These are phyloP conservation scores for Amanita fuliginea DNA, from an alignment of 768 basidiomycete species.

Conservation along the genomic window DNA sequence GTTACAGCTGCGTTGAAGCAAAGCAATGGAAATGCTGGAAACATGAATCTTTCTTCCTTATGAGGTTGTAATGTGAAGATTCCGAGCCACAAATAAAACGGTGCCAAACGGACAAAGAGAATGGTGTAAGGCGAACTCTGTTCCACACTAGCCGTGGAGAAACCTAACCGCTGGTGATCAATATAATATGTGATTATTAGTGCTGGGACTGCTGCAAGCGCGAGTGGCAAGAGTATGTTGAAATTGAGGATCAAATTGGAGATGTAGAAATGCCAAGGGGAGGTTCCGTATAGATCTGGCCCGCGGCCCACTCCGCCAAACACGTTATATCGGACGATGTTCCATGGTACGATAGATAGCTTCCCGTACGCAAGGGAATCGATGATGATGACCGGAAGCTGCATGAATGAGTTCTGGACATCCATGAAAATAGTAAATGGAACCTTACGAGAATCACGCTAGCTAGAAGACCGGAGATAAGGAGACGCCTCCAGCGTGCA, in stretches of 20 bases:
- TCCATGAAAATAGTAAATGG: not conserved
- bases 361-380: conserved; percentile 86
- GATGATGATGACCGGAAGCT: conserved; percentile 78
- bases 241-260: conserved; percentile 90
- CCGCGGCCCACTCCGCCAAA: conserved; percentile 72
- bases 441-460: conserved; percentile 50
- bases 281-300: conserved; percentile 89
- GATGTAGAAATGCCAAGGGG: conserved; percentile 79
- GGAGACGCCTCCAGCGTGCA: conserved; percentile 48
- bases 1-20: conserved; percentile 94
- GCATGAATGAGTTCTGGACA: not conserved
- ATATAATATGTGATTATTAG: conserved; percentile 62
- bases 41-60: conserved; percentile 99
- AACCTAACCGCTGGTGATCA: conserved; percentile 69
- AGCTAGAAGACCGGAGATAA: conserved; percentile 43
- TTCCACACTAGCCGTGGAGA: conserved; percentile 33
- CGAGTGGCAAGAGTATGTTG: conserved; percentile 76
- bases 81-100: conserved; percentile 83
- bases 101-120: conserved; percentile 68
- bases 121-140: conserved; percentile 75
- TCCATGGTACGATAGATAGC: conserved; percentile 76
- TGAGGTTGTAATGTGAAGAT: conserved; percentile 79
- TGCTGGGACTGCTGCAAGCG: conserved; percentile 71
- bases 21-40: conserved; percentile 81
- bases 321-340: conserved; percentile 89